These are phyloP conservation scores for Prosopis cineraria DNA, from an alignment of 306 rosid species.

Conservation along the genomic window DNA sequence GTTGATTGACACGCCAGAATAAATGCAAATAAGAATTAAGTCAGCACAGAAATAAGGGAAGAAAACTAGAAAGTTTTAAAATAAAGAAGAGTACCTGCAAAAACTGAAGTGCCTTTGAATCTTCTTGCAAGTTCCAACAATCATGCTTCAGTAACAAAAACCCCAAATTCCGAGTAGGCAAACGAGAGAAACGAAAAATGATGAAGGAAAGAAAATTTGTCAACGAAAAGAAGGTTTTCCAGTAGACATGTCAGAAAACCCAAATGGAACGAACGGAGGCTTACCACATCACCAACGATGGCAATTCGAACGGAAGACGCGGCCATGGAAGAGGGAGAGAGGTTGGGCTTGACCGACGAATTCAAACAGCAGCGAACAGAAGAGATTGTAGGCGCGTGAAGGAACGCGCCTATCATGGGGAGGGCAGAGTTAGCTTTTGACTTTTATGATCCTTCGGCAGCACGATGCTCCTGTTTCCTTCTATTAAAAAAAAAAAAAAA, in stretches of 20 bases:
- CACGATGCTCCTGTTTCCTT: too few species aligned
- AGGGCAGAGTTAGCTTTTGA: not conserved
- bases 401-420: slow-evolving; percentile 53
- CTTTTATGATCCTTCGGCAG: too few species aligned
- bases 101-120: slow-evolving; percentile 70
- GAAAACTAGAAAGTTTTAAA: not conserved
- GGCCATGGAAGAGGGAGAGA: slow-evolving; percentile 60
- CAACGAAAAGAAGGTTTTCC: not conserved
- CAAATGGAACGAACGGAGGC: slow-evolving; percentile 26
- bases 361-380: slow-evolving; percentile 25
- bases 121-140: slow-evolving; percentile 77
- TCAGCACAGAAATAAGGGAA: not conserved
- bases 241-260: not conserved
- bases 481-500: too few species aligned
- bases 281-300: slow-evolving; percentile 83
- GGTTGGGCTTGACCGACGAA: slow-evolving; percentile 16
- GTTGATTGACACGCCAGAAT: slow-evolving; percentile 6
- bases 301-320: slow-evolving; percentile 65
- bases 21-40: not conserved
- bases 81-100: slow-evolving; percentile 52
- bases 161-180: not conserved
- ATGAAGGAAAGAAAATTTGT: not conserved
- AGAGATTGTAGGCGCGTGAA: slow-evolving; percentile 50
- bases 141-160: slow-evolving; percentile 65
- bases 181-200: not conserved